Evolutionary conservation across 2,329 filamentous ascomycete genomes (phyloP), one percentile per base, ranked within the genome.

Genomic region (Uncinocarpus reesii): DNA sequence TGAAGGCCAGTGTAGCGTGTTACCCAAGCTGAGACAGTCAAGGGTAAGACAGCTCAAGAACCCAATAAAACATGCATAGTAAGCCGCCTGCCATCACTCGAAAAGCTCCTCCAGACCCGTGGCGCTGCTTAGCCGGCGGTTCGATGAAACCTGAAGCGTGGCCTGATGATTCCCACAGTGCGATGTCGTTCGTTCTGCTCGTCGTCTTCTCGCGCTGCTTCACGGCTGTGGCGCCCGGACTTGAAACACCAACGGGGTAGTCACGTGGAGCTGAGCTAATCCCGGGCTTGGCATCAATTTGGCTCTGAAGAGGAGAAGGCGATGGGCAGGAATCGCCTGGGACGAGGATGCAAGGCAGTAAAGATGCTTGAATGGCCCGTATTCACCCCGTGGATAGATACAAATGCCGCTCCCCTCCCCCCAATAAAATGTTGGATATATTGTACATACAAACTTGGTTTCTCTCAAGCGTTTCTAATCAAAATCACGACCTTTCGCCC

Each of bases 11-110:
- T 44, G 42, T 28, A 43, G 45, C 28, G 32, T 48, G 44, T 48
- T 43, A 46, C 40, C 50, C 43, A 31, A 46, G 45, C 47, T 52
- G 51, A 52, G 48, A 50, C 51, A 52, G 41, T 45, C 44, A 42
- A 52, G 43, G 43, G 35, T 50, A 34, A 36, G 51, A 48, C 42
- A 40, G 40, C 38, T 48, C 46, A 48, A 31, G 38, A 15, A 35
- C 38, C 38, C 31, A 32, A 32, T 36, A 42, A 38, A 28, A 31
- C 20, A 21, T 21, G 38, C 31, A 47, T 29, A 24, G 44, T 32
- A 31, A 10, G 24, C 36, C 41, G 24, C 23, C 23, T 41, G 29
- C 36, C 35, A 41, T 41, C 28, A 41, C 26, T 41, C 36, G n/a
- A n/a, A n/a, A n/a, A n/a, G n/a, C n/a, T n/a, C n/a, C n/a, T n/a